Evolutionary conservation across 2,329 filamentous ascomycete species (phyloP).

Genomic region (Erysiphe neolycopersici): DNA sequence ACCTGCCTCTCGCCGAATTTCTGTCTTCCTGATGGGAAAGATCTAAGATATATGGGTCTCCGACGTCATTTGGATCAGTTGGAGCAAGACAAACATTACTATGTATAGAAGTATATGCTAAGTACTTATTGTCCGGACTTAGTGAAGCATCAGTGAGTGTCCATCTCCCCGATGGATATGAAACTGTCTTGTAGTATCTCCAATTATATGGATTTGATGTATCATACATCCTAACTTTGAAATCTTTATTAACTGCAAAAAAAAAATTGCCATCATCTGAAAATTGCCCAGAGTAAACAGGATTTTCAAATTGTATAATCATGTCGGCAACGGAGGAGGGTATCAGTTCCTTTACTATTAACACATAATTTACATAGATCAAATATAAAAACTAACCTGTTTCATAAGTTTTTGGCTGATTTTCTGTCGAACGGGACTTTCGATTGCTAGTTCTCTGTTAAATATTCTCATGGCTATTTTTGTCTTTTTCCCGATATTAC

Average conservation of each 20-base stretch:
- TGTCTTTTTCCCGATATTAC: conserved; percentile 18
- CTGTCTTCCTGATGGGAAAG: conserved; percentile 25
- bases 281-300: conserved; percentile 89
- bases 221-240: conserved; percentile 89
- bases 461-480: conserved; percentile 43
- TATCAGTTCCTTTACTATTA: conserved; percentile 35
- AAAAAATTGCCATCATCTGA: conserved; percentile 96
- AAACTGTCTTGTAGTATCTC: conserved; percentile 81
- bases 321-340: conserved; percentile 56
- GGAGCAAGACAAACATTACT: conserved; percentile 62
- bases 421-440: conserved; percentile 28
- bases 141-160: conserved; percentile 84
- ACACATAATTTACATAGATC: not conserved
- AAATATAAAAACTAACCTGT: conserved; percentile 22
- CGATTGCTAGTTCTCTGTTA: conserved; percentile 57
- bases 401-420: conserved; percentile 38
- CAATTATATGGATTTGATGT: conserved; percentile 87
- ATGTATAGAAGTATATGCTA: conserved; percentile 78
- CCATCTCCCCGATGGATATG: conserved; percentile 74
- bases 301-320: conserved; percentile 62
- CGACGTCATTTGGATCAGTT: conserved; percentile 59
- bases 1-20: conserved; percentile 6
- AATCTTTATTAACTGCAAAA: conserved; percentile 76
- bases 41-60: conserved; percentile 57
- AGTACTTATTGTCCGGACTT: conserved; percentile 71